Evolutionary conservation across 2,329 filamentous ascomycete genomes (phyloP).

Genomic region (Phialophora verrucosa): DNA sequence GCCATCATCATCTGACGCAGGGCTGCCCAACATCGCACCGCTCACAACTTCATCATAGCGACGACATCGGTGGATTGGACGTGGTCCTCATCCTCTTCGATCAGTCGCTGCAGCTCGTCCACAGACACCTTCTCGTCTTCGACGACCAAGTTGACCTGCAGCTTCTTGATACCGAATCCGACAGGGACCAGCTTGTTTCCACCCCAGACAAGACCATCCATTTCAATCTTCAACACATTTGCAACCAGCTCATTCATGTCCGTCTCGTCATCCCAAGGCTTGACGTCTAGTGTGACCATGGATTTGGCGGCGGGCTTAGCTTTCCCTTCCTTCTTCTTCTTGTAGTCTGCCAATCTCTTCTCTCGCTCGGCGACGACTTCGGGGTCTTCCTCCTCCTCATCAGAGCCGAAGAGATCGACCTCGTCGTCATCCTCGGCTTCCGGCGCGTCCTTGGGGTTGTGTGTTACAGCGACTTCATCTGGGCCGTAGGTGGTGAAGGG

Average conservation of each 20-base stretch:
- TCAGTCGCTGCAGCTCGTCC: constrained; percentile 84
- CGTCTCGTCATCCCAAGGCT: constrained; percentile 99
- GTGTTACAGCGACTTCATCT: constrained; percentile 73
- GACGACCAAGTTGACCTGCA: constrained; percentile 96
- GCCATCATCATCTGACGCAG: constrained; percentile 1
- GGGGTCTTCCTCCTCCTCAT: constrained; percentile 91
- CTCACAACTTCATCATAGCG: constrained; percentile 69
- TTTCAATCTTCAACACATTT: constrained; percentile 80
- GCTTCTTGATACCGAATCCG: constrained; percentile 98
- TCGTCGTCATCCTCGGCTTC: constrained; percentile 75
- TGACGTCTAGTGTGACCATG: constrained; percentile 91
- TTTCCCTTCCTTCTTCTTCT: constrained; percentile 95
- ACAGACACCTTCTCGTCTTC: constrained; percentile 96
- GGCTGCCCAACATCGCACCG: neutral
- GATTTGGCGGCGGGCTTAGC: constrained; percentile 93
- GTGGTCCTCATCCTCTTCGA: constrained; percentile 87
- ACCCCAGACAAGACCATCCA: constrained; percentile 97
- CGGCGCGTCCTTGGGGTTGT: constrained; percentile 86
- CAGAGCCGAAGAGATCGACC: constrained; percentile 90
- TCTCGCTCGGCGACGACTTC: constrained; percentile 84
- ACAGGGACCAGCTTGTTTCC: constrained; percentile 85
- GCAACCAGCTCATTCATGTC: constrained; percentile 82
- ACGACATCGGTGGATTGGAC: constrained; percentile 92
- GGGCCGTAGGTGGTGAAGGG: constrained; percentile 90
- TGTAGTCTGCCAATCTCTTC: constrained; percentile 90